Conservation (phyloP, 2,329 filamentous ascomycete species). For the Diaporthe velutina region DNA sequence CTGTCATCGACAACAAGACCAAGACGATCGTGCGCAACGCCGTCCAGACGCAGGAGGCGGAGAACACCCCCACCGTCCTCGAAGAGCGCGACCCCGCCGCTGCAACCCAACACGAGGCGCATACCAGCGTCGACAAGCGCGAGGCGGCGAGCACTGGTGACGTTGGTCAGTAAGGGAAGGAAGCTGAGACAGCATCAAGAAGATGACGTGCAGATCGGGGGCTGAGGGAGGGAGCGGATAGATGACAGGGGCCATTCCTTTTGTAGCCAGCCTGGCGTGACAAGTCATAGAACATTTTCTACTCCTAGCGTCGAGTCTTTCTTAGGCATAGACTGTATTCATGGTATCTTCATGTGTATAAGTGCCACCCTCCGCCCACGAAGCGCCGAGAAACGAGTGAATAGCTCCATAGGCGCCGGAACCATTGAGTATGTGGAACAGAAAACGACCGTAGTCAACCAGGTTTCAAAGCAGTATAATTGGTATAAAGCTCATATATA, state of each 20-base stretch:
- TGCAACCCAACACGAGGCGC: neutral
- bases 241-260: neutral
- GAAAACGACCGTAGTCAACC: too few relatives aligned
- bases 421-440: too few relatives aligned
- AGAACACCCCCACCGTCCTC: neutral
- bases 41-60: neutral
- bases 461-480: too few relatives aligned
- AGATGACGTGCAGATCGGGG: too few relatives aligned
- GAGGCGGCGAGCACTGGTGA: neutral
- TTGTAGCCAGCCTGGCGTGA: neutral
- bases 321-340: neutral
- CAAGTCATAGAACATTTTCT: neutral
- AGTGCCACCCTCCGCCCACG: too few relatives aligned
- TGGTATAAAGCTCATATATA: too few relatives aligned
- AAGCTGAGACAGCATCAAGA: neutral
- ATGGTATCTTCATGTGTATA: too few relatives aligned
- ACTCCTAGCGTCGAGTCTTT: neutral
- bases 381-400: too few relatives aligned
- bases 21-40: neutral
- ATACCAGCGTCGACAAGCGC: neutral
- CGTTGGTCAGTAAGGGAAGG: neutral
- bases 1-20: neutral
- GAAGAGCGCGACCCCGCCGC: neutral
- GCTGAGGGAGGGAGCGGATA: neutral
- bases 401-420: too few relatives aligned